phyloP scores from a whole-genome alignment of 345 rosid species.

The Punica granatum region DNA sequence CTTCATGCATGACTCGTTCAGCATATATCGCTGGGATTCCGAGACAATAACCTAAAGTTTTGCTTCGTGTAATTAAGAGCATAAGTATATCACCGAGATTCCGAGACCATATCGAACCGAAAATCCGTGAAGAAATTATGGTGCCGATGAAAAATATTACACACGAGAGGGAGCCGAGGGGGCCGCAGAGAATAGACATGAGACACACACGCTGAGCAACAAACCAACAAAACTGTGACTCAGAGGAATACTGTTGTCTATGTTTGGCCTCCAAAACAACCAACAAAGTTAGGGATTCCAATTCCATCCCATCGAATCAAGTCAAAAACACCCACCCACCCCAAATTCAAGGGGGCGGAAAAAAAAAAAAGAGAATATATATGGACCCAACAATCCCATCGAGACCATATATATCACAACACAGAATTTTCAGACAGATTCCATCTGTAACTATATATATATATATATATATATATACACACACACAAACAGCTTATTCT shows the following conservation, averaged over 20 bases:
- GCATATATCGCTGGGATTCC: not conserved
- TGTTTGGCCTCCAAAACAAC: slow-evolving; percentile 11
- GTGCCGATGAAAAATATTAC: not conserved
- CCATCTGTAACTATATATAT: too few relatives aligned
- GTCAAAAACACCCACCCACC: too few relatives aligned
- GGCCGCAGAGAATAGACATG: not conserved
- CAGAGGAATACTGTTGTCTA: slow-evolving; percentile 9
- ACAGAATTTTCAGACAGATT: too few relatives aligned
- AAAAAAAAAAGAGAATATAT: too few relatives aligned
- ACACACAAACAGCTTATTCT: too few relatives aligned
- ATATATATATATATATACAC: too few relatives aligned
- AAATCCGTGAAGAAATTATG: not conserved
- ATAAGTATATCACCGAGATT: not conserved
- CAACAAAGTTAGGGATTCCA: slow-evolving; percentile 13
- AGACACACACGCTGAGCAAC: slow-evolving; percentile 2
- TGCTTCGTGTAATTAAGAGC: not conserved
- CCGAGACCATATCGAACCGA: not conserved
- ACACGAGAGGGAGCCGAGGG: not conserved
- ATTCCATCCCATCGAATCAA: slow-evolving; percentile 6
- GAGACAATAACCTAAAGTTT: not conserved
- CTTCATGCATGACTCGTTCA: not conserved
- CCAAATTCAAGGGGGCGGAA: too few relatives aligned
- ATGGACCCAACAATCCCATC: slow-evolving; percentile 3
- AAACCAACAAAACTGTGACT: slow-evolving; percentile 6
- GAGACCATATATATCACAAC: not conserved